Conservation (phyloP, 2,329 filamentous ascomycete species). For the Fusarium torreyae region DNA sequence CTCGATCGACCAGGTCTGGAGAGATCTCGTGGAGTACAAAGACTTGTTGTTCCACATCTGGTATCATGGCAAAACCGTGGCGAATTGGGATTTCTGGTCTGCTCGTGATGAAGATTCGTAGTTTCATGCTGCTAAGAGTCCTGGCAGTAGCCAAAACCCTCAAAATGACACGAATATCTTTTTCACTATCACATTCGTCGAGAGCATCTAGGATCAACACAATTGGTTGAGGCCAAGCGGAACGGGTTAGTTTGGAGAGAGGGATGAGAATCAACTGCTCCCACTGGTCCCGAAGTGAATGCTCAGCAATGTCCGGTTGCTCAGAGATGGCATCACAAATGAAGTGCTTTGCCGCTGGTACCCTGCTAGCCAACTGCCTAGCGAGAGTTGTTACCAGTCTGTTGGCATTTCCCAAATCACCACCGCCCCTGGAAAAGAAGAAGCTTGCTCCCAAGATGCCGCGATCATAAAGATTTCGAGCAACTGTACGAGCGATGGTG, state of each 20-base stretch:
- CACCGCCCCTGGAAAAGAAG: too few relatives aligned
- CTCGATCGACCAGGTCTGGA: neutral
- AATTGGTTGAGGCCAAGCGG: neutral
- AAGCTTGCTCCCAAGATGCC: neutral
- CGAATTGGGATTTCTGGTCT: constrained; percentile 5
- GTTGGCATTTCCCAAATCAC: neutral
- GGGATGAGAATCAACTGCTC: neutral
- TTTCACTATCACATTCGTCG: constrained; percentile 8
- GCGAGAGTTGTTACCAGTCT: neutral
- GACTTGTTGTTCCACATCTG: neutral
- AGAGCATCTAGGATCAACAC: neutral
- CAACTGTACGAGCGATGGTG: neutral
- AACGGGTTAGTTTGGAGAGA: neutral
- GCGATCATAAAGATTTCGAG: neutral
- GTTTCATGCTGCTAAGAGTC: neutral
- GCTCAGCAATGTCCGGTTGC: neutral
- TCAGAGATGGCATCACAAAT: constrained; percentile 1
- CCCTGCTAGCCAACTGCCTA: neutral
- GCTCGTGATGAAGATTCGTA: constrained; percentile 2
- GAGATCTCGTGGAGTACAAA: constrained; percentile 7
- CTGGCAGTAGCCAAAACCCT: neutral
- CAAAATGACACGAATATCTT: neutral
- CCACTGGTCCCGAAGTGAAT: constrained; percentile 3
- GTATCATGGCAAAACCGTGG: neutral
- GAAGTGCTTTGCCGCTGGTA: neutral